A percentile compares a stretch with the other conserved stretches of the same genome.
phyloP scores from a whole-genome alignment of 176 grass and related monocot genomes.

The Rhynchospora pubera region DNA sequence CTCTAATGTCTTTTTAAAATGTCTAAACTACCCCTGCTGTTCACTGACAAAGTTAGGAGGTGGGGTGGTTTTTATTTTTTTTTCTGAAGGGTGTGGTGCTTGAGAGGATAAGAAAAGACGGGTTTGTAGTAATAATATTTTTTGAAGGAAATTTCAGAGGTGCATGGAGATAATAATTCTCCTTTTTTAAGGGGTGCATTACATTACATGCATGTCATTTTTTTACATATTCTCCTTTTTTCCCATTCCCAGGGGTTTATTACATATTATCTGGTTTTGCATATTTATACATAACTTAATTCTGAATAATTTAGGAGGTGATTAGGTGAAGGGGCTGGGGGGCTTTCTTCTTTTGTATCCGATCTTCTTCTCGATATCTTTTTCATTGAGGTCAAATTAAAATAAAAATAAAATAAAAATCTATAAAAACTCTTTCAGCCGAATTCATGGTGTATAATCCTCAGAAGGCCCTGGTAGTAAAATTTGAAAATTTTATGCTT shows the following conservation, averaged over 20 bases:
- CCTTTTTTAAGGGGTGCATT: background rate
- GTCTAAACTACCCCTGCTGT: background rate
- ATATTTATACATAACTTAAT: background rate
- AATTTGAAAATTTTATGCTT: too few species aligned
- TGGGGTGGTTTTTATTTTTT: too few species aligned
- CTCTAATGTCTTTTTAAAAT: background rate
- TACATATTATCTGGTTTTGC: conserved; percentile 2
- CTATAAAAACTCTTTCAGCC: too few species aligned
- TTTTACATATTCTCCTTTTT: too few species aligned
- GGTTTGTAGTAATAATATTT: background rate
- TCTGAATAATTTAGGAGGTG: background rate
- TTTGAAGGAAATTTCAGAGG: background rate
- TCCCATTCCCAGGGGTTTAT: background rate
- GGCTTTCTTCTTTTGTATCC: background rate
- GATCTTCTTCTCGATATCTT: background rate
- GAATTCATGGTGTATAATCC: too few species aligned
- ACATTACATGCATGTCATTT: background rate
- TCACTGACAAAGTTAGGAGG: background rate
- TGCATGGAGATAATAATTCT: background rate
- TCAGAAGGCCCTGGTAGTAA: too few species aligned
- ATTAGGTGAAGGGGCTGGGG: too few species aligned
- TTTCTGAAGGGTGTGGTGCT: background rate
- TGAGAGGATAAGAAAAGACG: background rate
- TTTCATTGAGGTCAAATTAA: too few species aligned
- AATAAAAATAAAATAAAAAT: too few species aligned